phyloP scores from a whole-genome alignment of 202 grass and related monocot genomes.

The Setaria viridis region DNA sequence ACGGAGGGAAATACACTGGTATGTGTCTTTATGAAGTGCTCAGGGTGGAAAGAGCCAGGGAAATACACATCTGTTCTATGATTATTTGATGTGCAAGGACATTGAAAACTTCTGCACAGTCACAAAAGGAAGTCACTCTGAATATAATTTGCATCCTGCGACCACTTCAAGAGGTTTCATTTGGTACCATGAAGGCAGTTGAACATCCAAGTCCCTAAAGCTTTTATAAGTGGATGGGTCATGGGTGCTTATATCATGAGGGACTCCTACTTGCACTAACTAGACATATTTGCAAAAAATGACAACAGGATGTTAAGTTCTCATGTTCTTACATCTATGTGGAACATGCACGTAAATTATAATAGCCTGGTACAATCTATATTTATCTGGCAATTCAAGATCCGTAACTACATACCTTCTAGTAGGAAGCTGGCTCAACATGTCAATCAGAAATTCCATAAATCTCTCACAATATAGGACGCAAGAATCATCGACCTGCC shows the following conservation, averaged over 20 bases:
- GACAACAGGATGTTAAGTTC: slow-evolving; percentile 2
- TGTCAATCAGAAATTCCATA: slow-evolving; percentile 99
- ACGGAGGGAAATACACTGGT: background rate
- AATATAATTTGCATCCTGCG: background rate
- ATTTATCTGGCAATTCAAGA: slow-evolving; percentile 2
- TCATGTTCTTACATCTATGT: slow-evolving; percentile 28
- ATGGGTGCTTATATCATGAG: background rate
- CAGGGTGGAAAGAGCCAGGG: slow-evolving; percentile 16
- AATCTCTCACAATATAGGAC: slow-evolving; percentile 98
- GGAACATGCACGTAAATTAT: background rate
- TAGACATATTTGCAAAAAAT: slow-evolving; percentile 25
- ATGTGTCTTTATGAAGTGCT: background rate
- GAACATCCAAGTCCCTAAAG: background rate
- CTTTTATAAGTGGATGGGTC: background rate
- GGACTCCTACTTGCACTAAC: slow-evolving; percentile 10
- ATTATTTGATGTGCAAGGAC: slow-evolving; percentile 23
- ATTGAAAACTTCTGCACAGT: background rate
- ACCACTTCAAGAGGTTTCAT: background rate
- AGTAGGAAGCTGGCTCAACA: slow-evolving; percentile 97
- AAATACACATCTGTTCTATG: slow-evolving; percentile 1
- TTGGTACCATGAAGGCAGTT: slow-evolving; percentile 28
- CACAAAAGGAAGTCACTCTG: slow-evolving; percentile 28
- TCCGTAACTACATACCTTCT: slow-evolving; percentile 68
- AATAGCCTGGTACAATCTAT: slow-evolving; percentile 35
- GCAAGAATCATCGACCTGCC: slow-evolving; percentile 81